Base-by-base conservation (phyloP, 306 rosid genomes). In the Adenanthera pavonina region DNA sequence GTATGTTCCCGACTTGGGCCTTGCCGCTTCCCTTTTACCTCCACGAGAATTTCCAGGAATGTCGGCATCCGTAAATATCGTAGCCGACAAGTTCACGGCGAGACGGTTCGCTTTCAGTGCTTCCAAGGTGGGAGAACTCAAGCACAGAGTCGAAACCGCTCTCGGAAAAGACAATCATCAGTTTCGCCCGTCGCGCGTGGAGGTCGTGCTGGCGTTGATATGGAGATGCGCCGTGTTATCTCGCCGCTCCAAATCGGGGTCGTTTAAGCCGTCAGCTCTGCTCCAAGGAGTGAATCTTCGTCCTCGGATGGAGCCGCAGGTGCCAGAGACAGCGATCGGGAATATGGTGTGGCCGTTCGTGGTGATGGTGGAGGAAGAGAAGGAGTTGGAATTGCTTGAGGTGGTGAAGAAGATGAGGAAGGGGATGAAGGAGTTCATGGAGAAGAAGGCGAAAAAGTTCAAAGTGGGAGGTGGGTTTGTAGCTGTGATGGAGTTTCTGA, bases 231-330 rank as follows among this genome's bases (percentile, higher is more conserved):
- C 88, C 0, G 19, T 70, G 2, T 20, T 60, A 0, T 53, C 75
- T 3, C 47, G 49, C 11, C 8, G 72, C 4, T 49, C 78, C 1
- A 79, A 79, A 76, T 72, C 73, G 40, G 54, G 30, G 51, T 16
- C 85, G 41, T 81, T 86, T 48, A 84, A 61, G 54, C 86, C 67
- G 2, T 83, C 89, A 0, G 74, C 72, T 13, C 2, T 88, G 74
- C 86, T 86, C 40, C 91, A 86, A 35, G 91, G 85, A 0, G 86
- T 88, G 81, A 86, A 88, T 19, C 89, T 88, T 3, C 89, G 89
- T 64, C 52, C 83, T 1, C 67, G 86, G n/a, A 79, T 84, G 88
- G 80, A 71, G 0, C 91, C 88, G 0, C 61, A 68, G 1, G 54
- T 86, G 49, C 64, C 89, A 0, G 86, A 64, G 6, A 77, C 52